Evolutionary conservation across 768 basidiomycete genomes (phyloP), one percentile per base, ranked within the genome.

Genomic region (Tylopilus plumbeoviolaceoides): DNA sequence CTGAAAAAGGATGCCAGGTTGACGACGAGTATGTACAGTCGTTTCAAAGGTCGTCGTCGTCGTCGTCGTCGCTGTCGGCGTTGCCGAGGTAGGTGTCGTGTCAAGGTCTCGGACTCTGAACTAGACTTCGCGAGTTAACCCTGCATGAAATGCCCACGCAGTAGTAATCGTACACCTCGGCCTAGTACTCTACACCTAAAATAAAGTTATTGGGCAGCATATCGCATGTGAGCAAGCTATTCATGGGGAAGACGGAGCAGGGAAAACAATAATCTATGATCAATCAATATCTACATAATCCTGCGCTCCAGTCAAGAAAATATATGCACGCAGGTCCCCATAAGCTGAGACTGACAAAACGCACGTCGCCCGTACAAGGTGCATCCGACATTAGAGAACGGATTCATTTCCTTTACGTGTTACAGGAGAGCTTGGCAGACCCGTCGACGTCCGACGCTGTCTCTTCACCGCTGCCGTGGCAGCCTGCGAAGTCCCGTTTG

Each of bases 381-480:
- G 35, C 44, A 31, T 42, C 7, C 18, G 14, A 44, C 38, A 36
- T 51, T 30, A 64, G 23, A 62, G 42, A 25, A 44, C 23, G 9
- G 55, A 9, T 20, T 67, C 69, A 23, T 58, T 59, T 35, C 59
- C 67, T 59, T 63, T 67, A 50, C 69, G 68, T 48, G 69, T 60
- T 5, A 72, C 53, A 11, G 70, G 64, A 23, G 74, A 67, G 55
- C 70, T 67, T 57, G 77, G 78, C 44, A 77, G 62, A 55, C 79
- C 77, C 28, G 80, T 77, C 48, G 87, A 90, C 59, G 84, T 85
- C 77, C 89, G 82, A 75, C 89, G 77, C 63, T 91, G 89, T 58
- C 89, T 77, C 73, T 91, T 91, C 80, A 91, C 78, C 36, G 85
- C 73, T 11, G 69, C 48, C 20, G 67, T 53, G 25, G 63, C 52